Evolutionary conservation across 2,329 filamentous ascomycete genomes (phyloP).

Genomic region (Diaporthe vaccinii): DNA sequence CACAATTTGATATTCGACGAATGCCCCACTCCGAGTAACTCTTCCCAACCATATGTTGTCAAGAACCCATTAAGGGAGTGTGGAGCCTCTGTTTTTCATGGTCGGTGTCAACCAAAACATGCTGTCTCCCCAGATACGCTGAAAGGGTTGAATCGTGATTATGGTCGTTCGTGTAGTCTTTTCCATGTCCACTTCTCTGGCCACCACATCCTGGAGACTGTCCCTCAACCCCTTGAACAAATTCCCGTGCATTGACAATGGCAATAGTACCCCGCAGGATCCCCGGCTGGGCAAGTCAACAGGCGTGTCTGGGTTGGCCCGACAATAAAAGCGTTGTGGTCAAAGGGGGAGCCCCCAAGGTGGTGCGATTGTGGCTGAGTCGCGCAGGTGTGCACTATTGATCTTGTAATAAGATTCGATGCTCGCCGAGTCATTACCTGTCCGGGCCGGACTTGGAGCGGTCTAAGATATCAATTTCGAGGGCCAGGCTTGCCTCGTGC

Average conservation of each 20-base stretch:
- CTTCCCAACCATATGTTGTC: neutral
- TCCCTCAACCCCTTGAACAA: neutral
- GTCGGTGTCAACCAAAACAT: neutral
- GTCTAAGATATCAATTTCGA: slow-evolving; percentile 25
- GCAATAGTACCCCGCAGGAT: neutral
- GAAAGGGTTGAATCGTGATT: neutral
- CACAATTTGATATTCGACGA: too few relatives aligned
- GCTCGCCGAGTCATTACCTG: slow-evolving; percentile 24
- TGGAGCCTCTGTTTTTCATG: neutral
- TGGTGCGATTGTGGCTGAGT: slow-evolving; percentile 1
- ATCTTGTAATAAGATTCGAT: slow-evolving; percentile 23
- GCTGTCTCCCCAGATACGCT: neutral
- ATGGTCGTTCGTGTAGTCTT: neutral
- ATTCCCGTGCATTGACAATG: too few relatives aligned
- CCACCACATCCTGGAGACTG: neutral
- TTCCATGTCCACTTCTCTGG: neutral
- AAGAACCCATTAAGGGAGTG: neutral
- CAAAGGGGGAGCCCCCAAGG: neutral
- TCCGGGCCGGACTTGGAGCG: slow-evolving; percentile 3
- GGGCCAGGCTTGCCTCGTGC: neutral
- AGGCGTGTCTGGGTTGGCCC: neutral
- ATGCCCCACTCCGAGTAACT: neutral
- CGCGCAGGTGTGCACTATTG: slow-evolving; percentile 1
- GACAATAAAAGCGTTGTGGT: neutral
- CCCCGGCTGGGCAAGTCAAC: neutral